phyloP scores from a whole-genome alignment of 78 protist species.

The slime mould (Dictyostelium discoideum) region dicty_2.7 NC_007091.3:362501-363000 shows the following conservation, averaged over 20 bases:
- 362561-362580: constrained; percentile 85
- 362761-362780: constrained; percentile 50
- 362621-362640: constrained; percentile 88
- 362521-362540: constrained; percentile 78
- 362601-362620: constrained; percentile 91
- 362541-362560: constrained; percentile 92
- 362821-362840: constrained; percentile 80
- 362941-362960: constrained; percentile 29
- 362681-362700: constrained; percentile 79
- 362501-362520: constrained; percentile 88
- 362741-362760: constrained; percentile 67
- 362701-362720: constrained; percentile 72
- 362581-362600: constrained; percentile 79
- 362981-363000: constrained; percentile 23
- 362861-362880: constrained; percentile 50
- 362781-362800: constrained; percentile 63
- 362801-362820: constrained; percentile 54
- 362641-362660: constrained; percentile 82
- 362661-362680: constrained; percentile 86
- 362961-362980: constrained; percentile 39
- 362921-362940: constrained; percentile 48
- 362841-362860: constrained; percentile 64
- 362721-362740: constrained; percentile 81
- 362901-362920: constrained; percentile 75
- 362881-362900: constrained; percentile 61